Evolutionary conservation across 768 basidiomycete genomes (phyloP).

Genomic region (Collybiopsis confluens): DNA sequence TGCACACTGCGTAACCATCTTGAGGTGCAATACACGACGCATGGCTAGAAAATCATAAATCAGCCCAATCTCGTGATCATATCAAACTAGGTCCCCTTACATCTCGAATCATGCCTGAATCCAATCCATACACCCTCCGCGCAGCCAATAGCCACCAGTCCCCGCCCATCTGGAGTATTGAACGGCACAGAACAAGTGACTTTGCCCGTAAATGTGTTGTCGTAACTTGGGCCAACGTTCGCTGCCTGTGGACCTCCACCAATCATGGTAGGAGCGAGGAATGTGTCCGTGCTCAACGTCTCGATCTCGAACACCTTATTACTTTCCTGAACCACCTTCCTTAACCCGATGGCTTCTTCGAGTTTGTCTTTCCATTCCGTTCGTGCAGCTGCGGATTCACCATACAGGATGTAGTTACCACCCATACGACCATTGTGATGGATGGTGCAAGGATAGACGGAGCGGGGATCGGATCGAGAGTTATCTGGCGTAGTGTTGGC

Average conservation of each 20-base stretch:
- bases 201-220: conserved; percentile 53
- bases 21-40: conserved; percentile 89
- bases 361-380: conserved; percentile 88
- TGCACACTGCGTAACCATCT: conserved; percentile 91
- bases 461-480: conserved; percentile 52
- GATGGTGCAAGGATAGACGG: conserved; percentile 84
- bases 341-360: conserved; percentile 80
- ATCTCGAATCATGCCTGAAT: conserved; percentile 79
- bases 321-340: conserved; percentile 85
- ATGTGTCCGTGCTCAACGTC: conserved; percentile 84
- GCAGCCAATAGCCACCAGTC: conserved; percentile 89
- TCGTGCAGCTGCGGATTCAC: conserved; percentile 72
- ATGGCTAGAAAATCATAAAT: conserved; percentile 51
- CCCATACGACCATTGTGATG: conserved; percentile 87
- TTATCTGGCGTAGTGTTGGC: not conserved
- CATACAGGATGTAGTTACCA: conserved; percentile 83
- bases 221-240: conserved; percentile 43
- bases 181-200: conserved; percentile 76
- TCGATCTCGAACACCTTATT: conserved; percentile 95
- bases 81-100: conserved; percentile 35
- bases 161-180: conserved; percentile 77
- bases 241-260: not conserved
- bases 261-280: conserved; percentile 68
- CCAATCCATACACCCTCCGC: conserved; percentile 98
- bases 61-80: not conserved